Evolutionary conservation across 129 eudicot species (phyloP), one percentile per base, ranked within the genome.

Genomic region (Flaveria sonorensis): DNA sequence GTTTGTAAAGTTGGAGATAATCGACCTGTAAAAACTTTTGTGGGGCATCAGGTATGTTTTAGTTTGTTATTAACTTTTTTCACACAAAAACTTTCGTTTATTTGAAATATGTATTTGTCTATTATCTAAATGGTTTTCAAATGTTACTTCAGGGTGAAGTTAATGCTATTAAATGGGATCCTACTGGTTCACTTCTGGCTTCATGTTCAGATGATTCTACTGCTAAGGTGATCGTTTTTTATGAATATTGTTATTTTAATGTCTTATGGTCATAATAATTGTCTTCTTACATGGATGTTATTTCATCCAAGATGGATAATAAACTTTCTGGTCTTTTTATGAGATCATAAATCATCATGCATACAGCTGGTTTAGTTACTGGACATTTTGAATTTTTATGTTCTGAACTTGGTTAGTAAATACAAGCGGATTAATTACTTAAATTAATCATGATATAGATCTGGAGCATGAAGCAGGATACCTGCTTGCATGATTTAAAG

Each of bases 131-230:
- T 74, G 32, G 57, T 28, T 68, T 67, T 45, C 45, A 30, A 63
- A 83, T 79, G 81, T 59, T 73, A 69, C 62, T 71, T 77, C 86
- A 92, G 98, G 94, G 94, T 78, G 98, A 92, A 85, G 96, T 92
- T 67, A 92, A 92, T 86, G 96, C 96, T 55, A 87, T 92, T 78
- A 92, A 90, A 87, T 92, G 98, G 98, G 98, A 92, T 78, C 96
- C 96, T 79, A 83, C 98, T 19, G 98, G 98, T 47, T 42, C 92
- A n/a, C 85, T 92, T 82, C 81, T 92, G 75, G 98, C 98, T 57
- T 92, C 98, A 79, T 90, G 98, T 81, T 92, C 98, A 28, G 98
- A 92, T 73, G 98, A 92, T 83, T 81, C 84, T 43, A 90, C 96
- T 45, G 98, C 96, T 23, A 92, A 92, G 96, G 98, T 92, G 32